A percentile compares a stretch with the other conserved stretches of the same genome.
Conservation (phyloP, 2,329 filamentous ascomycete genomes). For the Plenodomus tracheiphilus region DNA sequence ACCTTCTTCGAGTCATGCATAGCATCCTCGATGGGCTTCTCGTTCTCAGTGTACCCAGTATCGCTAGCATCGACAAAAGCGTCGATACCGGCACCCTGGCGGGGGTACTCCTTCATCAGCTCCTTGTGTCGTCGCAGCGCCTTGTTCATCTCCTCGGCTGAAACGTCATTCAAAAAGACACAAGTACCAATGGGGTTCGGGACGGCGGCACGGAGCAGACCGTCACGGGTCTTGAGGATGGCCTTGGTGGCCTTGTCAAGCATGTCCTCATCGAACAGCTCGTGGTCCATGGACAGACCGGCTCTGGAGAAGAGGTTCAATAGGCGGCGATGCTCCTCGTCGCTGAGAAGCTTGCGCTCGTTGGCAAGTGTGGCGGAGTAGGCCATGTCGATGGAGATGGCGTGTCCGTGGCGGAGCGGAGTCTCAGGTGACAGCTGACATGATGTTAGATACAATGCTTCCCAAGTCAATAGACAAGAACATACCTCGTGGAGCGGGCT, state of each 20-base stretch:
- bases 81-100: constrained; percentile 67
- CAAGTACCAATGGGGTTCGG: constrained; percentile 69
- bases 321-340: constrained; percentile 64
- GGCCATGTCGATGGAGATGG: constrained; percentile 76
- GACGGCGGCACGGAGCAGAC: constrained; percentile 68
- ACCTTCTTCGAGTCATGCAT: constrained; percentile 22
- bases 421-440: constrained; percentile 65
- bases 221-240: constrained; percentile 72
- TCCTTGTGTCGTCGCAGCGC: constrained; percentile 67
- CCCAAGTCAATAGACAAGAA: not conserved
- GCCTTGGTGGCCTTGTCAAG: constrained; percentile 68
- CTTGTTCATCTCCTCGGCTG: constrained; percentile 62
- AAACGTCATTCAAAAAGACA: constrained; percentile 69
- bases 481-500: constrained; percentile 65
- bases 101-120: constrained; percentile 64
- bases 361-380: constrained; percentile 72
- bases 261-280: constrained; percentile 66
- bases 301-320: constrained; percentile 71
- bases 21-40: constrained; percentile 42
- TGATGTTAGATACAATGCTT: constrained; percentile 9
- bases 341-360: constrained; percentile 62
- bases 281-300: constrained; percentile 72
- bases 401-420: constrained; percentile 71
- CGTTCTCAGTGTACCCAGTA: constrained; percentile 61
- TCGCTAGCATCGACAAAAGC: constrained; percentile 71